These are phyloP conservation scores for Trichophyton benhamiae DNA, from an alignment of 2,329 filamentous ascomycete species.

Conservation along the genomic window DNA sequence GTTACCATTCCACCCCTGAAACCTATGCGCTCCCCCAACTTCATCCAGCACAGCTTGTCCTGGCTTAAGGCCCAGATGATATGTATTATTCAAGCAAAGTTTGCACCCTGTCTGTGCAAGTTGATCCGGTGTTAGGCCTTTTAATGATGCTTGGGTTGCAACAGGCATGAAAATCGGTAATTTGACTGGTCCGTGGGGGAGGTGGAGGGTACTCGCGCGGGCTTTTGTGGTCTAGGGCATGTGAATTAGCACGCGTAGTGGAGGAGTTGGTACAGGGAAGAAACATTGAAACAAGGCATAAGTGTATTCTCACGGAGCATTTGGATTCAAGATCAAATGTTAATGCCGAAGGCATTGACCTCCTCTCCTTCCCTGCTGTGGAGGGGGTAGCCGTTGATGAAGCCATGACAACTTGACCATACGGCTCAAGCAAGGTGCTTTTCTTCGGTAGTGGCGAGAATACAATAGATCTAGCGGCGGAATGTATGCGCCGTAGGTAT, in stretches of 20 bases:
- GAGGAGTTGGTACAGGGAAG: neutral
- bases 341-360: constrained; percentile 47
- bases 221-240: constrained; percentile 74
- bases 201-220: constrained; percentile 70
- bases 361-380: constrained; percentile 20
- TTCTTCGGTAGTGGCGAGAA: neutral
- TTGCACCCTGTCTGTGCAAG: constrained; percentile 79
- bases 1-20: constrained; percentile 93
- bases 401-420: neutral
- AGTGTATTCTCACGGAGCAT: constrained; percentile 55
- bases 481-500: neutral
- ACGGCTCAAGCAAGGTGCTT: too few species aligned
- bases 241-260: neutral
- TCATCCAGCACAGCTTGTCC: constrained; percentile 79
- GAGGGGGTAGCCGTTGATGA: neutral
- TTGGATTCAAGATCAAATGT: constrained; percentile 65
- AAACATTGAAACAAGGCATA: neutral
- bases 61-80: constrained; percentile 88
- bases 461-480: neutral
- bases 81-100: constrained; percentile 94
- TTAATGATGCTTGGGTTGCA: constrained; percentile 88
- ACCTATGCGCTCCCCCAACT: constrained; percentile 81
- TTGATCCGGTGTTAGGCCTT: constrained; percentile 85
- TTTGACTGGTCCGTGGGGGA: constrained; percentile 83
- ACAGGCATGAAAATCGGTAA: constrained; percentile 98